Evolutionary conservation across 2,329 filamentous ascomycete genomes (phyloP).

Genomic region (Fusarium sp.): DNA sequence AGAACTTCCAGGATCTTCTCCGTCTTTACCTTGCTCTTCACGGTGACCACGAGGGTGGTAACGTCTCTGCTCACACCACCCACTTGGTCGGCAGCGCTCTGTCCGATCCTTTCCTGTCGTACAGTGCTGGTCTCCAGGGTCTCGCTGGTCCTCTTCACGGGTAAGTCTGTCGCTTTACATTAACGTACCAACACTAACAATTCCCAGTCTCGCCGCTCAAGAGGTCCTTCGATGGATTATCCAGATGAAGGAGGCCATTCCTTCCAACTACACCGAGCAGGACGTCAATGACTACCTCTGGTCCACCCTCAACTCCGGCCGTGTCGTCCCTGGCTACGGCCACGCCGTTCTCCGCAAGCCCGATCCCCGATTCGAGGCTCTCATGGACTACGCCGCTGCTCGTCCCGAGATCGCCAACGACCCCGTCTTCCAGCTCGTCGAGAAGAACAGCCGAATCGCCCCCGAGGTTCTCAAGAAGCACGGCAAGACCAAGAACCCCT

Average conservation of each 20-base stretch:
- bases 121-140: constrained; percentile 94
- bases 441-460: constrained; percentile 92
- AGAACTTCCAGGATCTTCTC: constrained; percentile 94
- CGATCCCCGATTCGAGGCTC: constrained; percentile 93
- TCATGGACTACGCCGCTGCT: constrained; percentile 93
- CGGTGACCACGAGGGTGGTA: constrained; percentile 97
- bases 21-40: constrained; percentile 95
- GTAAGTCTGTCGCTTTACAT: constrained; percentile 54
- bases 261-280: constrained; percentile 78
- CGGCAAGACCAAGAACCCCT: constrained; percentile 98
- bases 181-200: not conserved
- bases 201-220: constrained; percentile 82
- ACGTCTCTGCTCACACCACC: constrained; percentile 94
- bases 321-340: constrained; percentile 97
- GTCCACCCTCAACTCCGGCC: constrained; percentile 94
- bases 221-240: constrained; percentile 97
- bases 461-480: constrained; percentile 92
- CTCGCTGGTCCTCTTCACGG: constrained; percentile 82
- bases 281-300: constrained; percentile 93
- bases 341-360: constrained; percentile 98
- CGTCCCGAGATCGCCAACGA: constrained; percentile 87
- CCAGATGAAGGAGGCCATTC: constrained; percentile 92
- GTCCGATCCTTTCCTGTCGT: constrained; percentile 94
- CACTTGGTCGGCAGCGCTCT: constrained; percentile 95
- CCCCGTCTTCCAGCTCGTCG: constrained; percentile 93